phyloP scores from a whole-genome alignment of 192 early-diverging fungal genomes.

The Podila epigama region DNA sequence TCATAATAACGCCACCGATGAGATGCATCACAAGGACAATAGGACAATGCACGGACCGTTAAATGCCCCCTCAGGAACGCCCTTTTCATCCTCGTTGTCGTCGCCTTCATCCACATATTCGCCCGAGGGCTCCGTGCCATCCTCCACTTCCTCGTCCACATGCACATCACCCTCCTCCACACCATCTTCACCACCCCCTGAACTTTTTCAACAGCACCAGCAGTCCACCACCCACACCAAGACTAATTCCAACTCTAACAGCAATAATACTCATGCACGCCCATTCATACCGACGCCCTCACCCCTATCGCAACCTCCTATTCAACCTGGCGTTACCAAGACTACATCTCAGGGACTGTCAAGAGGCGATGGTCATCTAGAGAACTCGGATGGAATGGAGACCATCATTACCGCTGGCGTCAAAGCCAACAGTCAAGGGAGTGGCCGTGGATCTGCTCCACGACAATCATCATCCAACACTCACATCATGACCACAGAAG shows the following conservation, averaged over 20 bases:
- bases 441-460: not conserved
- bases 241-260: too few relatives aligned
- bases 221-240: not conserved
- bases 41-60: not conserved
- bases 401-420: conserved; percentile 31
- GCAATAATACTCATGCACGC: not conserved
- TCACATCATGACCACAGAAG: conserved; percentile 20
- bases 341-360: too few relatives aligned
- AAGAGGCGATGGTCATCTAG: not conserved
- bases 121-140: not conserved
- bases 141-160: not conserved
- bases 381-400: conserved; percentile 2
- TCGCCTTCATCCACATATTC: not conserved
- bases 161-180: conserved; percentile 19
- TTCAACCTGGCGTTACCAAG: not conserved
- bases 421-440: not conserved
- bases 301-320: conserved; percentile 9
- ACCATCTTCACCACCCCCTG: not conserved
- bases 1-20: too few relatives aligned
- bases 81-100: not conserved
- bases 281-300: conserved; percentile 2
- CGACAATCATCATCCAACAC: not conserved
- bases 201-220: not conserved
- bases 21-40: not conserved
- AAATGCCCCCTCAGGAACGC: not conserved